Evolutionary conservation across 345 rosid genomes (phyloP).

Genomic region (Erysimum cheiranthoides): DNA sequence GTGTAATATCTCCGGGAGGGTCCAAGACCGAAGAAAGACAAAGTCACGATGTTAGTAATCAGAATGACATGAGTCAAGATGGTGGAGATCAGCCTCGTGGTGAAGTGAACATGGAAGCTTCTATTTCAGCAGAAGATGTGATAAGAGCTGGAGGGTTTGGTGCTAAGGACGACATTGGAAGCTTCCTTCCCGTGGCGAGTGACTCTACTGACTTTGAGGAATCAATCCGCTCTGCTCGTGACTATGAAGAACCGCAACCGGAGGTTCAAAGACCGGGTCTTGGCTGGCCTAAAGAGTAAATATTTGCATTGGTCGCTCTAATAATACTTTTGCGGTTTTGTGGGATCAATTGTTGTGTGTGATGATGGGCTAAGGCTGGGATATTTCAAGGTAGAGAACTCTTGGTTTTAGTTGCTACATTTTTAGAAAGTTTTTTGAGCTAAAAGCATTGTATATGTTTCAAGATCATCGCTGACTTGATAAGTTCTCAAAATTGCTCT

Average conservation of each 20-base stretch:
- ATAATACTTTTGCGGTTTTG: background rate
- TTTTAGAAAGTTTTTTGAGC: background rate
- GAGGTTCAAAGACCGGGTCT: conserved; percentile 74
- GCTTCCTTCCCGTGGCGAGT: conserved; percentile 89
- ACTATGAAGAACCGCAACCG: conserved; percentile 67
- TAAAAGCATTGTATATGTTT: background rate
- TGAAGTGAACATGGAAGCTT: conserved; percentile 81
- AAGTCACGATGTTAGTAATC: conserved; percentile 9
- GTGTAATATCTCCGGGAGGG: conserved; percentile 42
- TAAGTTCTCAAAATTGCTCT: background rate
- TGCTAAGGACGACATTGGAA: conserved; percentile 84
- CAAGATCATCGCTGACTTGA: background rate
- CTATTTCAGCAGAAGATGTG: conserved; percentile 65
- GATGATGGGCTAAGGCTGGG: background rate
- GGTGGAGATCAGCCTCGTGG: conserved; percentile 43
- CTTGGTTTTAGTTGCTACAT: conserved; percentile 13
- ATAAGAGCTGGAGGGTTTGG: conserved; percentile 91
- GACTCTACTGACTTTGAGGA: conserved; percentile 88
- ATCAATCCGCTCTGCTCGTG: conserved; percentile 71
- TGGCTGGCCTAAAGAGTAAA: conserved; percentile 67
- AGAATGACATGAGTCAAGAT: conserved; percentile 6
- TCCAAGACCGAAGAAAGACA: conserved; percentile 36
- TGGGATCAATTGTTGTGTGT: background rate
- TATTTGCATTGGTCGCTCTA: background rate
- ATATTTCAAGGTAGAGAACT: background rate